Percentiles rank a stretch among this genome's conserved stretches.
phyloP scores from a whole-genome alignment of 257 asterid species.

The Jacaranda copaia region DNA sequence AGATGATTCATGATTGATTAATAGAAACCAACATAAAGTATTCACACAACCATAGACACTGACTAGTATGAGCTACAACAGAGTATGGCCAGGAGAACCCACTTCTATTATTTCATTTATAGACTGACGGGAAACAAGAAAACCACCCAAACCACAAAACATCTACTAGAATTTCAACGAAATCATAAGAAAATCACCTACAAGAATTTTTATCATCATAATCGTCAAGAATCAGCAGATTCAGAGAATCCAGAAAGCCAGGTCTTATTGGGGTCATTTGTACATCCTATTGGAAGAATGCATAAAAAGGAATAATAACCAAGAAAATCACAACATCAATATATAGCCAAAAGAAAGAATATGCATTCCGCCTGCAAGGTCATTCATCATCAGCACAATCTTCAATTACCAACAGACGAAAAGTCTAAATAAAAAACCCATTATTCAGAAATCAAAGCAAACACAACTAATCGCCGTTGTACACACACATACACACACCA shows the following conservation, averaged over 20 bases:
- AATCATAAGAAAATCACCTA: not conserved
- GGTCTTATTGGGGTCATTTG: not conserved
- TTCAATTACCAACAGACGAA: not conserved
- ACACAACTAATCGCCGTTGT: conserved; percentile 10
- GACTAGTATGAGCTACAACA: not conserved
- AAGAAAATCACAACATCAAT: conserved; percentile 12
- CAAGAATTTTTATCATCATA: not conserved
- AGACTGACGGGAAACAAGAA: not conserved
- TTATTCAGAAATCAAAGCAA: conserved; percentile 25
- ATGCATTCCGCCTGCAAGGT: not conserved
- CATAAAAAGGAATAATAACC: not conserved
- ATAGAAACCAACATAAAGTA: not conserved
- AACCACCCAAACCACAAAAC: not conserved
- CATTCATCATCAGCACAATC: not conserved
- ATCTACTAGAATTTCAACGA: not conserved
- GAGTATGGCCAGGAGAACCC: not conserved
- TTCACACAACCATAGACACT: not conserved
- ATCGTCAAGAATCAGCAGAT: not conserved
- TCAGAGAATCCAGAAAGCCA: not conserved
- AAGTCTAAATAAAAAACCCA: not conserved
- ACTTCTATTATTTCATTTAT: not conserved
- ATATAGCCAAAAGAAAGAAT: not conserved
- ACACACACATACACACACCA: no score
- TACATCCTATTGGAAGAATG: not conserved
- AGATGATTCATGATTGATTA: not conserved